Evolutionary conservation across 176 grass and related monocot genomes (phyloP).

Genomic region (Coix lacrymajobi): DNA sequence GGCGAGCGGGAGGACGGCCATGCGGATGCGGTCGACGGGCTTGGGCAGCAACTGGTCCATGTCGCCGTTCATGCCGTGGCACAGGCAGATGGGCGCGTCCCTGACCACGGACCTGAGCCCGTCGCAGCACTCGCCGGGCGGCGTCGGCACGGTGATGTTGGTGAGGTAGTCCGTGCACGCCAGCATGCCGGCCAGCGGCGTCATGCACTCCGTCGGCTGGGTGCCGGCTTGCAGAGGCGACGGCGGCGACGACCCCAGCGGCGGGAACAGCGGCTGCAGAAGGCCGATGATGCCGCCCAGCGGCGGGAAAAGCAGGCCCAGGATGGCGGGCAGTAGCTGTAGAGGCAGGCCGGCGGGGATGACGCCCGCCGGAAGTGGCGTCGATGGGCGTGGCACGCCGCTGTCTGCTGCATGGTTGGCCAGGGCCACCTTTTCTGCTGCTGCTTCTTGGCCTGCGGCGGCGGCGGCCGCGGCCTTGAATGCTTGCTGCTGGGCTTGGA

Average conservation of each 20-base stretch:
- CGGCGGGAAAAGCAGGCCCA: not conserved
- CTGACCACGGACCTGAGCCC: not conserved
- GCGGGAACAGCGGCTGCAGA: not conserved
- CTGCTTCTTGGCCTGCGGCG: not conserved
- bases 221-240: not conserved
- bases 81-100: conserved; percentile 11
- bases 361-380: not conserved
- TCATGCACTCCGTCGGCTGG: conserved; percentile 10
- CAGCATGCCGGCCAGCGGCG: not conserved
- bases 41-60: not conserved
- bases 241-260: not conserved
- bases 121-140: conserved; percentile 2
- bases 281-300: not conserved
- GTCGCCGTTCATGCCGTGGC: not conserved
- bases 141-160: not conserved
- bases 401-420: not conserved
- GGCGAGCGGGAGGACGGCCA: not conserved
- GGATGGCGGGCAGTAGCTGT: not conserved
- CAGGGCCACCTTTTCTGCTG: not conserved
- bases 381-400: not conserved
- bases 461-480: not conserved
- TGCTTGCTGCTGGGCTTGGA: not conserved
- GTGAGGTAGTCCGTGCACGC: not conserved
- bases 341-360: not conserved
- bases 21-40: not conserved